phyloP scores from a whole-genome alignment of 768 basidiomycete genomes.

The Suillus hirtellus region DNA sequence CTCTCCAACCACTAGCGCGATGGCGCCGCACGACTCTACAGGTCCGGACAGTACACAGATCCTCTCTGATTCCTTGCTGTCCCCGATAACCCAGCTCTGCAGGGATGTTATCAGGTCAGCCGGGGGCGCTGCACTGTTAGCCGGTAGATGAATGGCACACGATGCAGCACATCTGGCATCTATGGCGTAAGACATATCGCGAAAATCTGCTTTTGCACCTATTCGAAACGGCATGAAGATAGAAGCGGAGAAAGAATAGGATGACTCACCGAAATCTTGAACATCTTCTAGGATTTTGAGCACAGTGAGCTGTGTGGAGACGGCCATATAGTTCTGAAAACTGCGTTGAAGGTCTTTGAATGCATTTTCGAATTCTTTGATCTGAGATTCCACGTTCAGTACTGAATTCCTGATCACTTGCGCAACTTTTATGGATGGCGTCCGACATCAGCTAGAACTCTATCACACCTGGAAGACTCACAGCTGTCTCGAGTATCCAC shows the following conservation, averaged over 20 bases:
- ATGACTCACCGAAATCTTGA: neutral
- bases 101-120: neutral
- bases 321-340: neutral
- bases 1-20: slow-evolving; percentile 32
- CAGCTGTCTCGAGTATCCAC: slow-evolving; percentile 23
- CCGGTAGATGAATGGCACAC: neutral
- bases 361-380: slow-evolving; percentile 5
- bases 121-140: neutral
- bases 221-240: neutral
- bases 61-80: slow-evolving; percentile 14
- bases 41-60: slow-evolving; percentile 30
- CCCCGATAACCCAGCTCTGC: slow-evolving; percentile 17
- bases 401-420: neutral
- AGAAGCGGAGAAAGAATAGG: neutral
- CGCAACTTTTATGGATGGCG: slow-evolving; percentile 1
- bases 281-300: slow-evolving; percentile 3
- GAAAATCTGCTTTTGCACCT: slow-evolving; percentile 17
- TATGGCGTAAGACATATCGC: slow-evolving; percentile 19
- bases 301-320: neutral
- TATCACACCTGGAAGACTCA: slow-evolving; percentile 11
- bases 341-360: slow-evolving; percentile 4
- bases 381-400: neutral
- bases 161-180: slow-evolving; percentile 20
- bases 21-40: slow-evolving; percentile 30
- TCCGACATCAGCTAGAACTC: neutral